Base-by-base conservation (phyloP, 2,329 filamentous ascomycete species). In the Monosporascus sp. region DNA sequence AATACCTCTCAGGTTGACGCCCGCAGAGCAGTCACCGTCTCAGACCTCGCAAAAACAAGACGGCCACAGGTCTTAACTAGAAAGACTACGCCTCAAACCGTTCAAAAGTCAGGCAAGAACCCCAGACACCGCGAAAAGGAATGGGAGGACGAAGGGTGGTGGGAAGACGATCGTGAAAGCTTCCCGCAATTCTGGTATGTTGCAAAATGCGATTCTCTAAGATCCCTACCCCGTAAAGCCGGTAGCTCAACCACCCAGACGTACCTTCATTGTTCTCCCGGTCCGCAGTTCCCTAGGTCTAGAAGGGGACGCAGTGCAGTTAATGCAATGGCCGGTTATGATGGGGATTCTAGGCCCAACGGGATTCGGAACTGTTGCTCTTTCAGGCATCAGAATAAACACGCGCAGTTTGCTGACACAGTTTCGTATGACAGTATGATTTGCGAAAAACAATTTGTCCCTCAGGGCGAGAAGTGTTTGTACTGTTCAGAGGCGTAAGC, bases 101-200 rank as follows among this genome's bases (percentile, higher is more conserved):
- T 69, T 41, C 74, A 75, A 54, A 82, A 80, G 67, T 68, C 78
- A 55, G 75, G 78, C 51, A 79, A 77, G 61, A 77, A 72, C 55
- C 72, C 76, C 11, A 75, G 75, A 51, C 77, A 81, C 48, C 72
- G 77, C 26, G 78, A 82, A 60, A 73, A 72, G 55, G 75, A 81
- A 56, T 71, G 72, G 64, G 73, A 78, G 54, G 77, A 79, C 37
- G 72, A 74, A 55, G 69, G 68, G 48, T 74, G 73, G 65, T 80
- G 73, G 66, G 77, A 81, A 51, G 78, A 84, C 51, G 81, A 84
- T 63, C 74, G 80, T 52, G 82, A 86, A 63, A 83, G 78, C 68
- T 86, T 86, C 58, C 82, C 82, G 22, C 82, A 85, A 65, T 86
- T 76, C 64, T 86, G 83, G 83, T 86, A 77, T 54, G 81, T 78